These are phyloP conservation scores for Vitis rupestris DNA, from an alignment of 164 flowering plant species.

Conservation along the genomic window DNA sequence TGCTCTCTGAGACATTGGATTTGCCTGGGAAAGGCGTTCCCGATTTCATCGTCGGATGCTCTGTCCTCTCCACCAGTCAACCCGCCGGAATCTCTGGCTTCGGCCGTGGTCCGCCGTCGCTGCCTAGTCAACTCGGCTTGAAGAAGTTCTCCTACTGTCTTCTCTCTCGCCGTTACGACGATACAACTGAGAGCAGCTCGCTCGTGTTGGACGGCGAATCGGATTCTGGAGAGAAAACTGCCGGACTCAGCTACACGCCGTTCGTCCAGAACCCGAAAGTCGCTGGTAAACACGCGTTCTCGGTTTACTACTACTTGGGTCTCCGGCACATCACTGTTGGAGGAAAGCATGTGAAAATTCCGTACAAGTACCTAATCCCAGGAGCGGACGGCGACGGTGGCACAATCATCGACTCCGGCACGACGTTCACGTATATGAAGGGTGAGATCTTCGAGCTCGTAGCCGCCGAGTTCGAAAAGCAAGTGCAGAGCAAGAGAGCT, in stretches of 20 bases:
- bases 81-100: slow-evolving; percentile 60
- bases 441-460: slow-evolving; percentile 38
- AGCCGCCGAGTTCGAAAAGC: slow-evolving; percentile 47
- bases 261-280: slow-evolving; percentile 44
- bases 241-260: slow-evolving; percentile 58
- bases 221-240: slow-evolving; percentile 26
- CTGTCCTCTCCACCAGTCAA: slow-evolving; percentile 38
- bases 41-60: slow-evolving; percentile 49
- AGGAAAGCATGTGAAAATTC: slow-evolving; percentile 44
- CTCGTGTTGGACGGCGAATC: slow-evolving; percentile 33
- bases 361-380: slow-evolving; percentile 40
- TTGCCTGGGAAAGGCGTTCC: slow-evolving; percentile 23
- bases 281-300: slow-evolving; percentile 26
- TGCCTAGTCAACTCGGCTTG: slow-evolving; percentile 49
- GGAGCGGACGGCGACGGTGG: slow-evolving; percentile 70
- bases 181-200: slow-evolving; percentile 34
- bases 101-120: slow-evolving; percentile 43
- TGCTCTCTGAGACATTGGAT: slow-evolving; percentile 34
- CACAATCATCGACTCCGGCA: slow-evolving; percentile 70
- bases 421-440: slow-evolving; percentile 81
- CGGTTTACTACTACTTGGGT: slow-evolving; percentile 57
- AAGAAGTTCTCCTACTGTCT: slow-evolving; percentile 57
- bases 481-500: slow-evolving; percentile 38
- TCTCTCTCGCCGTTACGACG: slow-evolving; percentile 63
- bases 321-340: slow-evolving; percentile 62